Evolutionary conservation across 2,329 filamentous ascomycete genomes (phyloP), one percentile per base, ranked within the genome.

Genomic region (Aschersonia sp.): DNA sequence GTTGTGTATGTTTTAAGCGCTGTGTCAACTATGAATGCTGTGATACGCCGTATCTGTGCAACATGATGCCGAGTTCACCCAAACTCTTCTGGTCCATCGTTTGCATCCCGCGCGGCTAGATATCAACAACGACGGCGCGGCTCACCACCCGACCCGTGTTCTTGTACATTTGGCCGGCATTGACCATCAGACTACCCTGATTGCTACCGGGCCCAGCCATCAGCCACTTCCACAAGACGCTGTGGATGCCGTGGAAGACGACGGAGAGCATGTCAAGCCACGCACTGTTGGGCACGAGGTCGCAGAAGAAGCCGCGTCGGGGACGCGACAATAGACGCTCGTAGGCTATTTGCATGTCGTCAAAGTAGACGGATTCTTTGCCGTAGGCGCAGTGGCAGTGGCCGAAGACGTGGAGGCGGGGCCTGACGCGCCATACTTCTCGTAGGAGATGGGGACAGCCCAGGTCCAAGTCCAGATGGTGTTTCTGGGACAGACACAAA

Each of bases 301-400:
- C 72, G 46, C 61, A 57, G n/a, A 76, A 50, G 0, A 62, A 61
- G 0, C 72, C 71, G 2, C 65, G 65, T 3, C 59, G 61, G 28
- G 64, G 65, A 9, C 64, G 64, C 1, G 67, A 65, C 59, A 76
- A 65, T 30, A 87, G 70, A n/a, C 70, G 68, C 64, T 91, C 86
- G 64, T 87, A 89, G 2, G 75, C 75, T 32, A 67, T 67, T 63
- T 94, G 86, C 51, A 78, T 76, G 30, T 80, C 75, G 61, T 92
- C 86, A 73, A 85, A 94, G 64, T 78, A 84, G 7, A 85, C 73
- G 0, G 79, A 64, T 57, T 89, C 80, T 43, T 69, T 70, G 12
- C 88, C 89, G 44, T 84, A 76, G 6, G 79, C 85, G 58, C 75
- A 84, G 66, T 95, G 89, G 30, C 89, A 75, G 63, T 95, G 89